Percentiles rank a stretch among this genome's conserved stretches.
phyloP scores from a whole-genome alignment of 2,329 filamentous ascomycete genomes.

The Alternaria incomplexa region DNA sequence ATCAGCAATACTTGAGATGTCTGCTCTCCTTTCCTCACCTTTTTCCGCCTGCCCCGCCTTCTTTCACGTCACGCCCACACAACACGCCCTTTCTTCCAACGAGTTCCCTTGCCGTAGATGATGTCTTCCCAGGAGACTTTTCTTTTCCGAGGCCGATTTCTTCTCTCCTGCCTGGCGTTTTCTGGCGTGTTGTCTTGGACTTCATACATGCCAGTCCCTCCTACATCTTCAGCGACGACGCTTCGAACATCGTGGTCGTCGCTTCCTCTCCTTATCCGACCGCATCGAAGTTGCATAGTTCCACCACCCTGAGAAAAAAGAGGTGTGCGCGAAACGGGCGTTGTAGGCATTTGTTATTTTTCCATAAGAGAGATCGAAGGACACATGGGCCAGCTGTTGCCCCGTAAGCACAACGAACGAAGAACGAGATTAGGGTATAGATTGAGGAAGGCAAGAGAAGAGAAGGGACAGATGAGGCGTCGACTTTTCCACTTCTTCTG shows the following conservation, averaged over 20 bases:
- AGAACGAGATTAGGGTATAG: not conserved
- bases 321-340: conserved; percentile 6
- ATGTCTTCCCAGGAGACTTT: not conserved
- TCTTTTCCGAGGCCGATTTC: not conserved
- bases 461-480: not conserved
- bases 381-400: not conserved
- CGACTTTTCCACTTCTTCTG: not conserved
- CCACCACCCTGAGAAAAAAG: not conserved
- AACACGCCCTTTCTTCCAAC: not conserved
- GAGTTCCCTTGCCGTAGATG: conserved; percentile 7
- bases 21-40: not conserved
- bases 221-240: not conserved
- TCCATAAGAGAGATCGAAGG: not conserved
- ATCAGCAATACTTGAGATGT: conserved; percentile 52
- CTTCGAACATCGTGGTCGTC: not conserved
- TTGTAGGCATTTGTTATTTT: not conserved
- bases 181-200: not conserved
- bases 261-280: not conserved
- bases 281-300: conserved; percentile 10
- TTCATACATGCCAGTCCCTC: not conserved
- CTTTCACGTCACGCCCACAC: not conserved
- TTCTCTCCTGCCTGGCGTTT: conserved; percentile 6
- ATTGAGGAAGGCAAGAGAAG: not conserved
- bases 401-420: not conserved
- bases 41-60: not conserved